phyloP scores from a whole-genome alignment of 2,329 filamentous ascomycete genomes.

The Pseudohalonectria lignicola region DNA sequence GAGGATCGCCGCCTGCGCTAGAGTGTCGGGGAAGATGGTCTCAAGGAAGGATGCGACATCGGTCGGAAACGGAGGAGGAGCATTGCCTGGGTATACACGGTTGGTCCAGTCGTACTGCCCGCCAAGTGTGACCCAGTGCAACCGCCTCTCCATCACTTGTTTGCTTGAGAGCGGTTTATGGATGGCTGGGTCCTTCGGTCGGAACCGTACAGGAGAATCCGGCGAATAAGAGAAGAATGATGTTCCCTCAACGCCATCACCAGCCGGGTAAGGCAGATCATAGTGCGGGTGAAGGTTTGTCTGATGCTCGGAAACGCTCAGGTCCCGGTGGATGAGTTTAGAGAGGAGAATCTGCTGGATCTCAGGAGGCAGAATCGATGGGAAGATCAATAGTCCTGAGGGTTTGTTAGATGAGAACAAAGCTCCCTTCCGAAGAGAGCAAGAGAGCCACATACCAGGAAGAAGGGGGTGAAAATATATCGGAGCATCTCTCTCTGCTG shows the following conservation, averaged over 20 bases:
- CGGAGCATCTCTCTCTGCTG: conserved; percentile 26
- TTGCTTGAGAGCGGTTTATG: conserved; percentile 63
- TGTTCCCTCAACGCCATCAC: neutral
- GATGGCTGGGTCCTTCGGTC: conserved; percentile 58
- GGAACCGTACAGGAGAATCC: conserved; percentile 39
- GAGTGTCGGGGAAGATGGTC: conserved; percentile 63
- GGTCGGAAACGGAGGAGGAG: conserved; percentile 60
- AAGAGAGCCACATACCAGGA: conserved; percentile 58
- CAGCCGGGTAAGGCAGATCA: conserved; percentile 18
- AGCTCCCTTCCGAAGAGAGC: no score
- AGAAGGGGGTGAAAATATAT: conserved; percentile 52
- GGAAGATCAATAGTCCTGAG: conserved; percentile 73
- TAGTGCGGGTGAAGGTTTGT: conserved; percentile 58
- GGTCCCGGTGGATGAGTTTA: conserved; percentile 54
- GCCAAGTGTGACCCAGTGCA: conserved; percentile 90
- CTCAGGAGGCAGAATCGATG: conserved; percentile 57
- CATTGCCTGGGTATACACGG: conserved; percentile 59
- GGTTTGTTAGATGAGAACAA: no score
- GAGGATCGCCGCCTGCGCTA: conserved; percentile 81
- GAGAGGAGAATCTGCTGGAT: conserved; percentile 62
- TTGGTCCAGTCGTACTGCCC: conserved; percentile 95
- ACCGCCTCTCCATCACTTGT: conserved; percentile 64
- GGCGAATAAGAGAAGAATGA: conserved; percentile 3
- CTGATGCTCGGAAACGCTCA: conserved; percentile 60
- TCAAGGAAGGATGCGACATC: conserved; percentile 62